phyloP scores from a whole-genome alignment of 2,329 filamentous ascomycete species.

The Clonostachys solani region DNA sequence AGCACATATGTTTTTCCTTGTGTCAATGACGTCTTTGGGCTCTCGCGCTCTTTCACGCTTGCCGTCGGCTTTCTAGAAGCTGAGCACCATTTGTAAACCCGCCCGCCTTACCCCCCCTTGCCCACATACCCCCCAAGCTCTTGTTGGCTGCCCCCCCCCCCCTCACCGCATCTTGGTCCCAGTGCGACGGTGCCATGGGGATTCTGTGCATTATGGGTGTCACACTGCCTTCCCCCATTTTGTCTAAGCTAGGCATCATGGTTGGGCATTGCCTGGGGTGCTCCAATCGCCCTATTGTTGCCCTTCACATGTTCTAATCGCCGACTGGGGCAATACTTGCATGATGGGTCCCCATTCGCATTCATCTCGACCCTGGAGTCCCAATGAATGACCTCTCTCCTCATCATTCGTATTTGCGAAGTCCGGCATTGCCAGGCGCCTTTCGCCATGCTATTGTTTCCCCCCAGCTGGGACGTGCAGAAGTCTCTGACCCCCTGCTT shows the following conservation, averaged over 20 bases:
- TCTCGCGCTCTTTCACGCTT: conserved; percentile 11
- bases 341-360: conserved; percentile 13
- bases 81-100: too few species aligned
- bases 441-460: background rate
- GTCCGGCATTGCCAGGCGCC: background rate
- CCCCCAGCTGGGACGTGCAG: background rate
- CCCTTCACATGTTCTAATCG: conserved; percentile 2
- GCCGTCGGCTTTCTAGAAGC: conserved; percentile 9
- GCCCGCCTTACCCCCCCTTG: too few species aligned
- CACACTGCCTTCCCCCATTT: too few species aligned
- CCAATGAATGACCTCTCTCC: background rate
- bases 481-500: background rate
- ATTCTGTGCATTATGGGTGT: too few species aligned
- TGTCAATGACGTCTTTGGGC: conserved; percentile 6
- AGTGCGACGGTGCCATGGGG: too few species aligned
- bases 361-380: conserved; percentile 14
- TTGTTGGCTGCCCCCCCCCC: too few species aligned
- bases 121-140: too few species aligned
- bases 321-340: conserved; percentile 15
- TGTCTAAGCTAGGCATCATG: too few species aligned
- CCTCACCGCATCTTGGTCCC: too few species aligned
- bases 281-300: background rate
- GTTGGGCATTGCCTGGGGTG: too few species aligned
- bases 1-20: conserved; percentile 12
- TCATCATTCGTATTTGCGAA: background rate